Evolutionary conservation across 192 early-diverging fungal genomes (phyloP), one percentile per base, ranked within the genome.

Genomic region (Mortierella antarctica): DNA sequence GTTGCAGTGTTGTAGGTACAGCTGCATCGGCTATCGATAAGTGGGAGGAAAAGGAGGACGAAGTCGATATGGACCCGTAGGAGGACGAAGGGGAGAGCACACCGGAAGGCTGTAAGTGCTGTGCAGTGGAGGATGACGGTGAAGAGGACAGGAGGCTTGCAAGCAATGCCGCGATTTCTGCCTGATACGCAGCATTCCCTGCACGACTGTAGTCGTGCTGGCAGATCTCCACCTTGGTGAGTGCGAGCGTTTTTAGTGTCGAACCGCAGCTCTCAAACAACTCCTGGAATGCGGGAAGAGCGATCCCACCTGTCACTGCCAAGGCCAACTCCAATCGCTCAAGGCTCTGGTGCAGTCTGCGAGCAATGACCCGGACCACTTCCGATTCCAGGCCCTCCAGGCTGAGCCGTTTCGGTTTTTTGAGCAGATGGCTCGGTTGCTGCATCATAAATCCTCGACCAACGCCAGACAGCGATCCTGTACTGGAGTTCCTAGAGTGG

Each of bases 341-440:
- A 5, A 80, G 50, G 7, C 62, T 49, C 13, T 57, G 20, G n/a
- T 44, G 62, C 0, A 80, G 49, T 18, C 77, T 53, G 41, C 42
- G 21, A 3, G 77, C 77, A 54, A 80, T 72, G 18, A 65, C 64
- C 17, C 61, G 61, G 40, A 80, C 39, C 4, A 72, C 77, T 49
- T 80, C 77, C 39, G 49, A 65, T 53, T 80, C 77, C 20, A 72
- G 47, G 7, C 70, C 77, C 20, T 71, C 45, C 7, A 80, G 61
- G 18, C 50, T 72, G 18, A 51, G 39, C 48, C 52, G 46, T n/a
- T 67, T 52, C 0, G 77, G 57, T 39, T 71, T 80, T 47, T 58
- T 67, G 45, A 67, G 62, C 10, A 69, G 21, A 10, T 57, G 61
- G 18, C 60, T 56, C 41, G 68, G 45, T 45, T 57, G 62, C 13